Evolutionary conservation across 768 basidiomycete species (phyloP).

Genomic region (Boletus patriciae): DNA sequence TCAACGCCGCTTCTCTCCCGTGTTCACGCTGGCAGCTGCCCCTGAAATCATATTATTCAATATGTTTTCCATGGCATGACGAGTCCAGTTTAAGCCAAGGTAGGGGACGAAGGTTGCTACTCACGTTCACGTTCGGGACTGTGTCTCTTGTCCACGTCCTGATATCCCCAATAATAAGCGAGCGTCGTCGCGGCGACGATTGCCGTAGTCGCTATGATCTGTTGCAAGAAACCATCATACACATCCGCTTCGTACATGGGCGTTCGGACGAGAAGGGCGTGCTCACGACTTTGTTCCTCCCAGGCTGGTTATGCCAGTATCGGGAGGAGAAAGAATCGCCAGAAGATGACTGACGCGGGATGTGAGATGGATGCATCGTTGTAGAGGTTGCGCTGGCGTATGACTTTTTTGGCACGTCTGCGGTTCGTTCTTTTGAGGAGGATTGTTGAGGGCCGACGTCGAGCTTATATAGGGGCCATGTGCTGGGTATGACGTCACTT

Average conservation of each 20-base stretch:
- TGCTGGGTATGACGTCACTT: slow-evolving; percentile 30
- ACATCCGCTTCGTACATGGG: no score
- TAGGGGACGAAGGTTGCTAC: neutral
- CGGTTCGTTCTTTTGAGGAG: neutral
- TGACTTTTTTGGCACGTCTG: neutral
- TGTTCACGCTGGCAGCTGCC: slow-evolving; percentile 9
- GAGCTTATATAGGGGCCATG: slow-evolving; percentile 23
- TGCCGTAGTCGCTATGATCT: slow-evolving; percentile 32
- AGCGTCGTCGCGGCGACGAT: slow-evolving; percentile 32
- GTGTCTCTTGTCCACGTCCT: slow-evolving; percentile 35
- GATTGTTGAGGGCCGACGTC: slow-evolving; percentile 17
- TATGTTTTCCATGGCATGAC: neutral
- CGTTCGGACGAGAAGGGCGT: no score
- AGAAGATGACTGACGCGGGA: slow-evolving; percentile 24
- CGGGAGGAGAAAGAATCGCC: slow-evolving; percentile 29
- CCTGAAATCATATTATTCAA: slow-evolving; percentile 5
- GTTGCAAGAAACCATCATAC: neutral
- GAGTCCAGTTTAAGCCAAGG: neutral
- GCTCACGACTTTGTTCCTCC: slow-evolving; percentile 35
- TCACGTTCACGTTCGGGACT: slow-evolving; percentile 19
- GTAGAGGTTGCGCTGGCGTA: neutral
- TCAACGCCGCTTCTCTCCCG: slow-evolving; percentile 29
- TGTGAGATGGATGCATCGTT: slow-evolving; percentile 26
- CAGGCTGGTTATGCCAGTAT: slow-evolving; percentile 36
- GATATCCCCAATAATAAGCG: slow-evolving; percentile 39